Conservation (phyloP, 2,329 filamentous ascomycete species). For the Sporothrix brasiliensis region DNA sequence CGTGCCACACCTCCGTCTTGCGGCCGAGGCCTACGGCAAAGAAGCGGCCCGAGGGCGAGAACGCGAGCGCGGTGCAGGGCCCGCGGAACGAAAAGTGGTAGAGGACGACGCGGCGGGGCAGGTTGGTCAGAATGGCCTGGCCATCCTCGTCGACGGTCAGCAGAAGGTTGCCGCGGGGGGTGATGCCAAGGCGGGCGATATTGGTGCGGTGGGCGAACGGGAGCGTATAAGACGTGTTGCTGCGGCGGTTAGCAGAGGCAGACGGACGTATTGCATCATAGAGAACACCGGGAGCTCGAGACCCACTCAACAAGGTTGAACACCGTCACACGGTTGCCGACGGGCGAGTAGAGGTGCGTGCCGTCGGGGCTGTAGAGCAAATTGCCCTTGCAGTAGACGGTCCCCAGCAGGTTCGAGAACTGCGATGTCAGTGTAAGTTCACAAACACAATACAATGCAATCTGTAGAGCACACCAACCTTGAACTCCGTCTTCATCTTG, state of each 20-base stretch:
- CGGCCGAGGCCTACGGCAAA: constrained; percentile 88
- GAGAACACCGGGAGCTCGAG: background rate
- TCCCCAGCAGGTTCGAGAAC: constrained; percentile 98
- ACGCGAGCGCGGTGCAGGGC: constrained; percentile 79
- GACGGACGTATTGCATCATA: background rate
- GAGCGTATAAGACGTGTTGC: constrained; percentile 84
- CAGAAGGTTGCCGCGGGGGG: constrained; percentile 86
- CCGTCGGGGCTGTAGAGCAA: constrained; percentile 96
- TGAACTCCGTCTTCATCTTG: constrained; percentile 98
- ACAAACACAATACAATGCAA: background rate
- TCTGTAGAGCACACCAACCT: constrained; percentile 57
- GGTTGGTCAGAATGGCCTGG: constrained; percentile 88
- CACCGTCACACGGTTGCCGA: constrained; percentile 92
- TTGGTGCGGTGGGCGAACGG: constrained; percentile 93
- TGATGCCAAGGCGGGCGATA: constrained; percentile 83
- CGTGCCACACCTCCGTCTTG: constrained; percentile 93
- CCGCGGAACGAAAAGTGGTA: constrained; percentile 95
- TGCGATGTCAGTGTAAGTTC: constrained; percentile 44
- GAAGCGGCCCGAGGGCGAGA: constrained; percentile 86
- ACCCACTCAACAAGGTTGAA: constrained; percentile 93
- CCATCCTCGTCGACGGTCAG: constrained; percentile 94
- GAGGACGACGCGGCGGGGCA: constrained; percentile 79
- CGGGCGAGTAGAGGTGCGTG: constrained; percentile 90
- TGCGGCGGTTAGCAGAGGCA: constrained; percentile 42
- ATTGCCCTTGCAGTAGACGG: constrained; percentile 97